Evolutionary conservation across 192 early-diverging fungal species (phyloP).

Genomic region (Backusella westeae): DNA sequence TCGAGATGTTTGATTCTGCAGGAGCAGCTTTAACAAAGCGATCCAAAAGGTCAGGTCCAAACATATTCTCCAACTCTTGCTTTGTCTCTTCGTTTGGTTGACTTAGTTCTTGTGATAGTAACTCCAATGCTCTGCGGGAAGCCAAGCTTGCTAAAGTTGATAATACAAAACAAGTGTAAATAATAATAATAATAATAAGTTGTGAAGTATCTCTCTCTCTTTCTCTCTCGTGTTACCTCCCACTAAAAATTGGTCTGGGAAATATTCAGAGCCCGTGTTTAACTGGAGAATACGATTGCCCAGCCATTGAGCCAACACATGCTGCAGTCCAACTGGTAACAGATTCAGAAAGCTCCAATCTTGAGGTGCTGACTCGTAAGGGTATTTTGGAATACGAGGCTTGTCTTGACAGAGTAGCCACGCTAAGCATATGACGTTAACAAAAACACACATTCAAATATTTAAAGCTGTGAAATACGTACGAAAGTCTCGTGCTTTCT

Average conservation of each 20-base stretch:
- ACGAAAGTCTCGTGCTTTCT: not conserved
- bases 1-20: conserved; percentile 19
- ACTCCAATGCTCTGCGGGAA: conserved; percentile 12
- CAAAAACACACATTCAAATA: not conserved
- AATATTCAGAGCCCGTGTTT: conserved; percentile 44
- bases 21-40: conserved; percentile 23
- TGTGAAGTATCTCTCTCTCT: not conserved
- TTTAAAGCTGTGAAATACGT: not conserved
- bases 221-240: conserved; percentile 30
- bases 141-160: conserved; percentile 21
- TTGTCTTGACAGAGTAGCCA: conserved; percentile 20
- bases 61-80: conserved; percentile 18
- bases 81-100: not conserved
- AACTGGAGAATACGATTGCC: conserved; percentile 42
- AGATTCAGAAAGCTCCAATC: conserved; percentile 38
- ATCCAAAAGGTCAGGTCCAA: conserved; percentile 42
- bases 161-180: not conserved
- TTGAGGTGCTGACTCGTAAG: conserved; percentile 39
- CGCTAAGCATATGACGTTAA: conserved; percentile 10
- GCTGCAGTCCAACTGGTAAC: conserved; percentile 39
- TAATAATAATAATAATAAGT: not conserved
- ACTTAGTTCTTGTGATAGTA: conserved; percentile 13
- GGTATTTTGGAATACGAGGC: conserved; percentile 44
- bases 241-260: conserved; percentile 49
- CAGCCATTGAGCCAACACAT: conserved; percentile 38